Evolutionary conservation across 352 stramenopile species (phyloP), one percentile per base, ranked within the genome.

Genomic region (Pythium scleroteichum): DNA sequence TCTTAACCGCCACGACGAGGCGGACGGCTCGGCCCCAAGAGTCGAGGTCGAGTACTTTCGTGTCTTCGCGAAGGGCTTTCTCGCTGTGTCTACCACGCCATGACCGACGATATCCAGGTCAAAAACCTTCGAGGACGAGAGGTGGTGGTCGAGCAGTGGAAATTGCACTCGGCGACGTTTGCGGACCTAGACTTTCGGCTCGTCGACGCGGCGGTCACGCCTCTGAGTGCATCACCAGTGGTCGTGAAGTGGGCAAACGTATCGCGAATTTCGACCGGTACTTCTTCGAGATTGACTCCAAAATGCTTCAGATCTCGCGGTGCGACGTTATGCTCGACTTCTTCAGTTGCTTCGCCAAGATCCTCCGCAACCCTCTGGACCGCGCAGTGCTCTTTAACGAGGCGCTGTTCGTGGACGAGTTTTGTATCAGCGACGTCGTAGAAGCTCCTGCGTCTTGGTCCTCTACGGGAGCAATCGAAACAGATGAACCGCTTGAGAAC

Each of bases 41-140:
- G n/a, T 54, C 14, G 46, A 54, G 20, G 5, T 49, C 20, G 44
- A 62, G 29, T 54, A 62, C 23, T 62, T 62, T 17, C 26, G 33
- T 0, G 44, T 62, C 27, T 54, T 62, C 17, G 32, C 29, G 16
- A 46, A 48, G 2, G 35, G 54, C 41, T 53, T 49, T 17, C 12
- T 23, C 19, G 55, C 41, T 62, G 29, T 33, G 29, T 54, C 20
- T 27, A 53, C 44, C 55, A 54, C 22, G 35, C 26, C 19, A 54
- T 62, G 55, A 9, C 10, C 0, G 44, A 49, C 17, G 29, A 53
- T 19, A 49, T 59, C 38, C 16, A n/a, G 4, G 39, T 59, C 5
- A 49, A 49, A 14, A 33, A 49, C 22, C 49, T 50, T 16, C 46
- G 22, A 16, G 52, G 52, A 5, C 53, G 39, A 1, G 39, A 14